Percentiles rank a stretch among this genome's conserved stretches.
phyloP scores from a whole-genome alignment of 306 rosid genomes.

The Dalbergia oliveri region DNA sequence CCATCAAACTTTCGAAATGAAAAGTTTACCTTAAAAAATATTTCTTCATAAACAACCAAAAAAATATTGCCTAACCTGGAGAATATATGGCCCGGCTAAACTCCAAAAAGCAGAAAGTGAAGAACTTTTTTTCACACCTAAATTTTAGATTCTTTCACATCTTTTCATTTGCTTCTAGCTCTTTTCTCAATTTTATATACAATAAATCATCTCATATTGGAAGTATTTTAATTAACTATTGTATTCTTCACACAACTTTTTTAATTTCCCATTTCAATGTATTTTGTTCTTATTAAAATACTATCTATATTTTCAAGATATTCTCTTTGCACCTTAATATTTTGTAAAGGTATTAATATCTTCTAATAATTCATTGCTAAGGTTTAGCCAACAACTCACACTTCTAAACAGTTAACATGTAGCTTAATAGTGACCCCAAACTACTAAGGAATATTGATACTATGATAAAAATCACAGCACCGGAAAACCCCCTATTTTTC shows the following conservation, averaged over 20 bases:
- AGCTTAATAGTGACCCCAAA: too few relatives aligned
- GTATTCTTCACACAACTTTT: neutral
- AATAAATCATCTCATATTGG: neutral
- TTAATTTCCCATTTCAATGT: neutral
- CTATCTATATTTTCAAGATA: neutral
- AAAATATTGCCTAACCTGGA: neutral
- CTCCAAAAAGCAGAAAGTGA: constrained; percentile 10
- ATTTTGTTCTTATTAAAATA: neutral
- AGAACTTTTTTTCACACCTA: constrained; percentile 17
- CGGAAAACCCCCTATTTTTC: too few relatives aligned
- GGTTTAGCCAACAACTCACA: too few relatives aligned
- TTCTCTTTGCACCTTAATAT: too few relatives aligned
- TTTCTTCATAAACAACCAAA: neutral
- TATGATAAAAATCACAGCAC: too few relatives aligned
- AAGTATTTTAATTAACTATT: neutral
- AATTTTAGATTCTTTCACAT: neutral
- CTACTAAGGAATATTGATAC: too few relatives aligned
- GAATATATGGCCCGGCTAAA: neutral
- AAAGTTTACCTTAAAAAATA: neutral
- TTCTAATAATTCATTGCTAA: too few relatives aligned
- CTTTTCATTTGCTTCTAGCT: constrained; percentile 10
- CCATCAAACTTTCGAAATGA: neutral
- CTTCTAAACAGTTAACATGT: too few relatives aligned
- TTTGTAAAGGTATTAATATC: too few relatives aligned
- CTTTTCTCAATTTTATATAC: neutral